Base-by-base conservation (phyloP, 371 early-diverging fungal species). In the Apophysomyces sp. region DNA sequence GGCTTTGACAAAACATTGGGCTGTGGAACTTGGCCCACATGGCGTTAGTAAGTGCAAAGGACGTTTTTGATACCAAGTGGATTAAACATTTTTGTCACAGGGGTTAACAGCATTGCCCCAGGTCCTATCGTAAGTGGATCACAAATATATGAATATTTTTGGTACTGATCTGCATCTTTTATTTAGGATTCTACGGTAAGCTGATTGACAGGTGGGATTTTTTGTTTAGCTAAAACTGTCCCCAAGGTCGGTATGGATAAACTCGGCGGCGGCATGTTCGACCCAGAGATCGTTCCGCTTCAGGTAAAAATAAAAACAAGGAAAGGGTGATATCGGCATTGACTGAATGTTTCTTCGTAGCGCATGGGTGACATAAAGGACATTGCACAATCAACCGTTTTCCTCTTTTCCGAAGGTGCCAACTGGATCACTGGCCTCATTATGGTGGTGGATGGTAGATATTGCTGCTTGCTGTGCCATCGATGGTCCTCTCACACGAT, bases 311-410 rank as follows among this genome's bases (percentile, higher is more conserved):
- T 11, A 11, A 52, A 27, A 21, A 29, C n/a, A 24, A 26, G 2
- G 12, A 4, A 16, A 27, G 9, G 21, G 18, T 55, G 13, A 26
- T 39, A 54, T 8, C n/a, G 15, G 29, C 57, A 36, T 15, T 41
- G 21, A 41, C 34, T 18, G 37, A 55, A 28, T 62, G 66, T 34
- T 13, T 40, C 18, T 34, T 18, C 28, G 15, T 57, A 79, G 72
- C 72, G 83, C 32, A 59, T 80, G 67, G 91, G 91, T 37, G 70
- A 69, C 28, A 80, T 89, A 27, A 66, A 71, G 28, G 92, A 92
- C 67, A 89, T 91, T 65, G 92, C 86, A 61, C 84, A 88, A 29
- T 79, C 90, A 1, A 86, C 91, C 5, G 68, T 93, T 27, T 93
- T 86, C 68, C 71, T 93, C 51, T 83, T 83, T 44, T 88, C 89